These are phyloP conservation scores for Cucurbitaria berberidis DNA, from an alignment of 2,329 filamentous ascomycete species.

Conservation along the genomic window DNA sequence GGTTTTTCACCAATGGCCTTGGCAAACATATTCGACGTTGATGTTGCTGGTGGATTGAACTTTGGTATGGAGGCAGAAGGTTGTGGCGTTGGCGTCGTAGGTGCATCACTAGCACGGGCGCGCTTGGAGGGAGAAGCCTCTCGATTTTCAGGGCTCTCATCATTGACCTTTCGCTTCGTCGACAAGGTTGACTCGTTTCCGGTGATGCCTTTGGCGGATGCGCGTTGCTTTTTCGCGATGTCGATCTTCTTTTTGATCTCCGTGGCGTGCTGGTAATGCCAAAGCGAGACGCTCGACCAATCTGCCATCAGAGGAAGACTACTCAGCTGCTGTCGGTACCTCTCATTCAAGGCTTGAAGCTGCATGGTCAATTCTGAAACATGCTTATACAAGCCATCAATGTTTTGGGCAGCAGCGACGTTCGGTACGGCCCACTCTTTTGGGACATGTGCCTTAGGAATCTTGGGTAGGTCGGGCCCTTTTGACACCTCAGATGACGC, in stretches of 20 bases:
- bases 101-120: constrained; percentile 22
- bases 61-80: constrained; percentile 18
- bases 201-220: constrained; percentile 37
- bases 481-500: constrained; percentile 6
- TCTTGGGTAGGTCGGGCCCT: constrained; percentile 23
- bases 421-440: constrained; percentile 30
- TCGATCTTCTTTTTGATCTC: constrained; percentile 39
- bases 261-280: constrained; percentile 37
- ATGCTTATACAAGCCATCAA: constrained; percentile 19
- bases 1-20: constrained; percentile 30
- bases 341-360: constrained; percentile 36
- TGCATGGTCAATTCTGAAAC: constrained; percentile 27
- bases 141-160: constrained; percentile 18
- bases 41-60: constrained; percentile 24
- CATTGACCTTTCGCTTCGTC: constrained; percentile 40
- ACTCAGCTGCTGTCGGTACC: constrained; percentile 33
- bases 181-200: constrained; percentile 41
- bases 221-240: constrained; percentile 37
- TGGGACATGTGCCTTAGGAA: constrained; percentile 35
- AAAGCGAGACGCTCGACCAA: constrained; percentile 39
- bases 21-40: constrained; percentile 32
- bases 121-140: constrained; percentile 35
- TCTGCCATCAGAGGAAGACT: constrained; percentile 33
- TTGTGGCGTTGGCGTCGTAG: constrained; percentile 30
- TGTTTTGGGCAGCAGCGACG: constrained; percentile 6